Evolutionary conservation across 768 basidiomycete genomes (phyloP), one percentile per base, ranked within the genome.

Genomic region (Lactarius sp.): DNA sequence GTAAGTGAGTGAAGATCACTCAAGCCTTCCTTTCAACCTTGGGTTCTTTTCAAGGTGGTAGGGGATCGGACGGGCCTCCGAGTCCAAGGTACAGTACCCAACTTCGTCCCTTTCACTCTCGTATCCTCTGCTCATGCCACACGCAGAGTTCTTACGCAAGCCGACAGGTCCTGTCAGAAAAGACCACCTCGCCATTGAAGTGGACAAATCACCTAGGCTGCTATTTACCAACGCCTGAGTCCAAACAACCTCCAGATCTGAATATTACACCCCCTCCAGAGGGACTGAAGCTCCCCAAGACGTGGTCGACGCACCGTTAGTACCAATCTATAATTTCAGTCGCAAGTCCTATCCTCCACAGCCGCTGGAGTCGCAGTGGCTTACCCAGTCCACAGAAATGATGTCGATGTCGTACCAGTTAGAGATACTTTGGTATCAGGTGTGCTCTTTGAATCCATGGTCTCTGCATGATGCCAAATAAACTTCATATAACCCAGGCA

Each of bases 371-470:
- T 54, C 44, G 58, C 68, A 34, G 67, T 56, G 31, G 22, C 61
- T 69, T 20, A 64, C 2, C 4, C 6, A 27, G 53, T 31, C 33
- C 16, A 6, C 66, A 95, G 93, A 94, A 72, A 89, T 92, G 79
- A 90, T 94, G 84, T 91, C 92, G 1, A 74, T 97, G 62, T 88
- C 91, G 2, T 97, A 97, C 74, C 94, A 96, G 70, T 80, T 98
- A 16, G 95, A 94, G 74, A 89, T 94, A 66, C 74, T n/a, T n/a
- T 86, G 85, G 81, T 89, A 86, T 70, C 92, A 94, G 72, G 81
- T 79, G 58, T 20, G 73, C 62, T 41, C 37, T 47, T 22, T 42
- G n/a, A 8, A 18, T 51, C 22, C 47, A 18, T 16, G 44, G 20
- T 13, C 9, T 60, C 10, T 0, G 27, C 31, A 27, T 27, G 27